Evolutionary conservation across 2,329 filamentous ascomycete genomes (phyloP).

Genomic region (Exophiala xenobiotica): DNA sequence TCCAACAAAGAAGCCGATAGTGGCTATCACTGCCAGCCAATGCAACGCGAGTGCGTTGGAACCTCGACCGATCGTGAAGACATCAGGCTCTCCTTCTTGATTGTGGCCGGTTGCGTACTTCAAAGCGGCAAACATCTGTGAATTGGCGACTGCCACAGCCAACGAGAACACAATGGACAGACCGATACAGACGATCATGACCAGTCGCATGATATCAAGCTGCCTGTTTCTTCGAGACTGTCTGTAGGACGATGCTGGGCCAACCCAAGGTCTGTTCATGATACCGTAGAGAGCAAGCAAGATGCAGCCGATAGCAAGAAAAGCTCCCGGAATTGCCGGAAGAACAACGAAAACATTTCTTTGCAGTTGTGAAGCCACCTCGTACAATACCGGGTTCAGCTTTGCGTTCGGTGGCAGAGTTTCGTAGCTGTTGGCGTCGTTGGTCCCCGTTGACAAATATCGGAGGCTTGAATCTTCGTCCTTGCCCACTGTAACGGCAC

Average conservation of each 20-base stretch:
- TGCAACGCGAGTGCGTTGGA: constrained; percentile 8
- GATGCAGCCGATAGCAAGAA: constrained; percentile 8
- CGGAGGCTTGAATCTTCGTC: constrained; percentile 5
- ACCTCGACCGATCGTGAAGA: constrained; percentile 9
- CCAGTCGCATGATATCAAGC: constrained; percentile 5
- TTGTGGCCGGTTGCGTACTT: constrained; percentile 8
- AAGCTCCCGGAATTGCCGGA: constrained; percentile 9
- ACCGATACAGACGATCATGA: constrained; percentile 6
- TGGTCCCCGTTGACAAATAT: constrained; percentile 3
- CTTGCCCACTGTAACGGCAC: constrained; percentile 14
- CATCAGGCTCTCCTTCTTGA: neutral
- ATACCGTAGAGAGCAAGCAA: constrained; percentile 2
- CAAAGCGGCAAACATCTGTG: constrained; percentile 11
- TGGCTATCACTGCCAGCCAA: constrained; percentile 11
- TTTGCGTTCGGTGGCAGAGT: neutral
- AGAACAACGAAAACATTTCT: constrained; percentile 12
- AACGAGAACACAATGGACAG: constrained; percentile 5
- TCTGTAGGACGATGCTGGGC: constrained; percentile 6
- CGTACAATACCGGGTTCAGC: constrained; percentile 3
- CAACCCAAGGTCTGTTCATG: constrained; percentile 12
- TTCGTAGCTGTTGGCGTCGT: constrained; percentile 1
- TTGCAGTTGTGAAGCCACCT: constrained; percentile 2
- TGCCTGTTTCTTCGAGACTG: constrained; percentile 5
- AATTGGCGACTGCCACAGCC: constrained; percentile 9
- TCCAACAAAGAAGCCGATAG: constrained; percentile 9